Percentiles rank a stretch among this genome's conserved stretches.
Conservation (phyloP, 2,329 filamentous ascomycete genomes). For the Davidsoniella eucalypti region DNA sequence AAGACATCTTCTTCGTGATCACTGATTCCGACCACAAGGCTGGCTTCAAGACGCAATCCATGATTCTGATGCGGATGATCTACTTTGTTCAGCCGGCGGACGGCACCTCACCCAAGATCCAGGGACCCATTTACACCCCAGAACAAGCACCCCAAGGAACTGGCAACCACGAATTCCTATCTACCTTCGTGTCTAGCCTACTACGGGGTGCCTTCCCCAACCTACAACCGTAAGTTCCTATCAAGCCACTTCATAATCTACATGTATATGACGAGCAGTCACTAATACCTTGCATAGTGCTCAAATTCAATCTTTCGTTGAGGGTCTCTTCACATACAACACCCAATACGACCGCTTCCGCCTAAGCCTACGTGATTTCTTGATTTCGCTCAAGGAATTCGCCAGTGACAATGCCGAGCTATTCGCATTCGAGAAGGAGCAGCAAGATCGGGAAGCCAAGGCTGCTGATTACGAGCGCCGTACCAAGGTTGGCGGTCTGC, state of each 20-base stretch:
- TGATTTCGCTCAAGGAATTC: slow-evolving; percentile 95
- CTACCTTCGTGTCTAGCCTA: slow-evolving; percentile 70
- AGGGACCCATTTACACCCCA: slow-evolving; percentile 73
- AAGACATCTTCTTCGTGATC: slow-evolving; percentile 96
- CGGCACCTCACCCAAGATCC: slow-evolving; percentile 61
- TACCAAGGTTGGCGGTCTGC: slow-evolving; percentile 84
- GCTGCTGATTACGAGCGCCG: slow-evolving; percentile 79
- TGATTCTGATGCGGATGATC: slow-evolving; percentile 88
- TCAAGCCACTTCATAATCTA: background rate
- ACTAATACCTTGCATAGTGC: slow-evolving; percentile 31
- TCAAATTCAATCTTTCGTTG: slow-evolving; percentile 82
- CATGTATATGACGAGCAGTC: slow-evolving; percentile 19
- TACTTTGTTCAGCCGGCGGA: slow-evolving; percentile 72
- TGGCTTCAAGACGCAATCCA: slow-evolving; percentile 94
- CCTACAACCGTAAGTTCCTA: slow-evolving; percentile 57
- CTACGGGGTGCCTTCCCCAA: slow-evolving; percentile 87
- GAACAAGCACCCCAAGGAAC: slow-evolving; percentile 75
- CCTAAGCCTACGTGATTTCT: slow-evolving; percentile 85
- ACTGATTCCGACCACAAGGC: slow-evolving; percentile 98
- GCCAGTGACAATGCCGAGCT: slow-evolving; percentile 89
- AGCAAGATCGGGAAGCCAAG: slow-evolving; percentile 71
- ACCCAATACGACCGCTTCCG: slow-evolving; percentile 90
- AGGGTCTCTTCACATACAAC: slow-evolving; percentile 76
- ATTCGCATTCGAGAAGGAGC: slow-evolving; percentile 86
- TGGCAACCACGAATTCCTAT: slow-evolving; percentile 78